Base-by-base conservation (phyloP, 208 protist genomes). In the Sergeia podlipaevii region DNA sequence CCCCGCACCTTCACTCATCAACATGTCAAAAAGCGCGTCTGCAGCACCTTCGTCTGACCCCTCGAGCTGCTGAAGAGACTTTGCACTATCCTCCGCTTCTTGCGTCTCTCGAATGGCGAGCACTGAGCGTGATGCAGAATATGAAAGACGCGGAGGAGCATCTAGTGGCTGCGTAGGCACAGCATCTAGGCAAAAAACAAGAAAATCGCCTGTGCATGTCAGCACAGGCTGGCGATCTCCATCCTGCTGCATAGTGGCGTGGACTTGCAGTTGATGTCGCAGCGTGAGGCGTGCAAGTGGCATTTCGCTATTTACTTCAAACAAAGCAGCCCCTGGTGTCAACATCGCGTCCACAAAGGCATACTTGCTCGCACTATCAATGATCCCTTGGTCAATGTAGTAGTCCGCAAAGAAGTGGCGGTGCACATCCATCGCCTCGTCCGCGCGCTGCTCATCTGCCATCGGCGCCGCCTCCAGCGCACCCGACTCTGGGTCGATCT, bases 331-430 rank as follows among this genome's bases (percentile, higher is more conserved):
- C 17, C 71, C 62, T 15, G 80, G 80, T 3, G 72, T 67, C 28
- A 82, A 39, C 80, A 86, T 73, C 15, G 67, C 58, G 36, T 82
- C 71, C 20, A 88, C 60, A 55, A 93, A 87, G 2, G 57, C 61
- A 36, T 74, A 74, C 8, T 48, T 52, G 2, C 55, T 44, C n/a
- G 36, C 46, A 0, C 39, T 28, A 1, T 23, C 15, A 0, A 86
- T 50, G 11, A 93, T 23, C 11, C 75, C 71, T 39, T 93, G 81
- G 43, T 77, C 64, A 0, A 68, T 38, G 63, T 93, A 93, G 56
- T 79, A 93, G 44, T 88, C 74, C 8, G 49, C 77, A 32, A 89
- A 93, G 36, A 91, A 93, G 21, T 74, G 64, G 6, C 74, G 74
- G 42, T 91, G 66, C 18, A 79, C 74, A 54, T 86, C 72, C 0